These are phyloP conservation scores for Neurospora sp. DNA, from an alignment of 2,329 filamentous ascomycete species.

Conservation along the genomic window DNA sequence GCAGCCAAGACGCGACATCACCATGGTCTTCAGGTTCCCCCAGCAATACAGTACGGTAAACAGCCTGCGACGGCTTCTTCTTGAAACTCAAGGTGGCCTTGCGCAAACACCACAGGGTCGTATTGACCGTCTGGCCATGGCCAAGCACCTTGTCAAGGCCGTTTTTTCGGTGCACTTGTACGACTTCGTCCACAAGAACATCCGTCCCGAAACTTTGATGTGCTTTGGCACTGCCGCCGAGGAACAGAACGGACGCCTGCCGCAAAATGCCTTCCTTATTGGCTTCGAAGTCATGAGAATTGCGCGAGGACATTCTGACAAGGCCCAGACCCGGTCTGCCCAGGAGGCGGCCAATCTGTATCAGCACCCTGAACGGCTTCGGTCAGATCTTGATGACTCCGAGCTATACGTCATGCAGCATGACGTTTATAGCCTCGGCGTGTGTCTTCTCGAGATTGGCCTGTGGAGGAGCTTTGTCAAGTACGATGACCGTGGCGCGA, in stretches of 20 bases:
- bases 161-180: constrained; percentile 9
- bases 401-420: constrained; percentile 10
- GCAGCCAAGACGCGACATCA: background rate
- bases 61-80: constrained; percentile 1
- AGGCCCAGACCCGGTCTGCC: background rate
- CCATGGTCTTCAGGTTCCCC: background rate
- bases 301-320: background rate
- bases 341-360: constrained; percentile 9
- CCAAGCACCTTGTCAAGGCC: constrained; percentile 5
- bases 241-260: background rate
- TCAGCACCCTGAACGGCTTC: constrained; percentile 7
- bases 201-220: constrained; percentile 11
- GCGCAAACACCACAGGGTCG: background rate
- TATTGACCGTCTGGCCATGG: constrained; percentile 1
- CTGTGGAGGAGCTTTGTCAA: constrained; percentile 7
- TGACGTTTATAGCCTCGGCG: constrained; percentile 12
- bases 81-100: background rate
- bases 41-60: background rate
- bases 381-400: background rate
- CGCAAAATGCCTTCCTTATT: constrained; percentile 2
- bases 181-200: constrained; percentile 16
- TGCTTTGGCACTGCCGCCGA: constrained; percentile 1
- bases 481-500: background rate
- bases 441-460: constrained; percentile 11
- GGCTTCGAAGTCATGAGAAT: constrained; percentile 5